phyloP scores from a whole-genome alignment of 2,329 filamentous ascomycete genomes.

The Sporothrix brasiliensis region DNA sequence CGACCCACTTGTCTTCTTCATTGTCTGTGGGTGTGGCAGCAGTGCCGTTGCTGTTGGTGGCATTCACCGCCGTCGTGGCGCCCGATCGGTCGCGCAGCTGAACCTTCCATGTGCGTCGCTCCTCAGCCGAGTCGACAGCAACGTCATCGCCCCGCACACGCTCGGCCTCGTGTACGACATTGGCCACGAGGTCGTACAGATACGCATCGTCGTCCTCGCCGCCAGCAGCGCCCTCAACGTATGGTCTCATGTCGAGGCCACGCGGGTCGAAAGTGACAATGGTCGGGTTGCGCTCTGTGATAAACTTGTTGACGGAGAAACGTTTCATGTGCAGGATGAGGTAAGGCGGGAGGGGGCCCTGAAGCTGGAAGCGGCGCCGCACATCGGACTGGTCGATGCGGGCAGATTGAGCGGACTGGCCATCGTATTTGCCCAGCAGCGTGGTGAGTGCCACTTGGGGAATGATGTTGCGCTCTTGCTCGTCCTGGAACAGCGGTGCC shows the following conservation, averaged over 20 bases:
- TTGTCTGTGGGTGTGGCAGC: background rate
- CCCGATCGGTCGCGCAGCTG: constrained; percentile 77
- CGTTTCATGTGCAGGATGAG: constrained; percentile 95
- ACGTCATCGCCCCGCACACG: constrained; percentile 73
- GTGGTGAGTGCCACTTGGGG: constrained; percentile 82
- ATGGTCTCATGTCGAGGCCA: constrained; percentile 81
- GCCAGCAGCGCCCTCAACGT: constrained; percentile 86
- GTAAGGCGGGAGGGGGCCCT: constrained; percentile 89
- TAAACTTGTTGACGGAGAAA: constrained; percentile 95
- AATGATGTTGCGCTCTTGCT: constrained; percentile 93
- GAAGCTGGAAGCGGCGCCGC: constrained; percentile 82
- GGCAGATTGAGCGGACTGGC: constrained; percentile 67
- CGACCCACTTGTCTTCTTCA: constrained; percentile 70
- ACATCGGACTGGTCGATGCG: constrained; percentile 75
- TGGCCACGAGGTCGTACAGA: constrained; percentile 93
- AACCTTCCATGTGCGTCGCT: constrained; percentile 88
- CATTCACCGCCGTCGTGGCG: constrained; percentile 51
- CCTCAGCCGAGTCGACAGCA: constrained; percentile 79
- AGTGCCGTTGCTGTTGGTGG: background rate
- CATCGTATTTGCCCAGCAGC: constrained; percentile 91
- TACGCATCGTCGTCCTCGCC: constrained; percentile 96
- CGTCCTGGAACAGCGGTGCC: constrained; percentile 93
- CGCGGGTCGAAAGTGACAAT: constrained; percentile 94
- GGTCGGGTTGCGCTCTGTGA: constrained; percentile 92
- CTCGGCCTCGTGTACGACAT: constrained; percentile 86